phyloP scores from a whole-genome alignment of 2,329 filamentous ascomycete species.

The Tolypocladium guangdongense region DNA sequence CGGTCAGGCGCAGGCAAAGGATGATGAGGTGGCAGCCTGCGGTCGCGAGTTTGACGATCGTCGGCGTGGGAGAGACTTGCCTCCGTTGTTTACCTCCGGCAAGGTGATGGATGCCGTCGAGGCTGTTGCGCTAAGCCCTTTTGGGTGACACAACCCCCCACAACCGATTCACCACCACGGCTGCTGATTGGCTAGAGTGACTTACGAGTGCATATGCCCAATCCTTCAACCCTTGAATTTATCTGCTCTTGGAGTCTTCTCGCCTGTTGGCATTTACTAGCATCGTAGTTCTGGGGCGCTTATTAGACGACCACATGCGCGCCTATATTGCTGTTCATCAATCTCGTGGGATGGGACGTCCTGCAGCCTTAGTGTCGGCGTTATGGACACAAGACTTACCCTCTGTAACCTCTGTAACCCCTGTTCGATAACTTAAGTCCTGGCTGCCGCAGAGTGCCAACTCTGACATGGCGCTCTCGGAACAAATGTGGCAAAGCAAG shows the following conservation, averaged over 20 bases:
- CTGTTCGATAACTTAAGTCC: background rate
- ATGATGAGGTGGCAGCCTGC: background rate
- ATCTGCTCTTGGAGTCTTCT: no score
- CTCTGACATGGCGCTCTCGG: background rate
- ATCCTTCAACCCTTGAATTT: background rate
- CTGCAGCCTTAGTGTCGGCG: background rate
- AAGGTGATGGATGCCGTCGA: slow-evolving; percentile 1
- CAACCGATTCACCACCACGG: background rate
- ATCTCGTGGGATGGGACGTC: no score
- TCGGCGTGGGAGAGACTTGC: slow-evolving; percentile 4
- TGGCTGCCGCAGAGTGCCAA: background rate
- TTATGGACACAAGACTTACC: no score
- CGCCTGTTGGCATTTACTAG: background rate
- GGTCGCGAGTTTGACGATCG: slow-evolving; percentile 2
- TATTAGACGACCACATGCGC: background rate
- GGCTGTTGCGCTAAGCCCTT: slow-evolving; percentile 4
- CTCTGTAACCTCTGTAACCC: background rate
- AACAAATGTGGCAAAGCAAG: background rate
- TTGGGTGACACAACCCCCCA: slow-evolving; percentile 1
- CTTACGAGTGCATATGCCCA: no score
- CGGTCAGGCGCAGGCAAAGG: background rate
- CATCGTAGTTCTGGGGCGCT: background rate
- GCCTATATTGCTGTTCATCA: no score
- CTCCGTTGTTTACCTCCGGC: slow-evolving; percentile 9
- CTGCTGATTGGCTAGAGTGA: slow-evolving; percentile 1